Base-by-base conservation (phyloP, 805 yeast genomes). In the Metschnikowia amazonensis region DNA sequence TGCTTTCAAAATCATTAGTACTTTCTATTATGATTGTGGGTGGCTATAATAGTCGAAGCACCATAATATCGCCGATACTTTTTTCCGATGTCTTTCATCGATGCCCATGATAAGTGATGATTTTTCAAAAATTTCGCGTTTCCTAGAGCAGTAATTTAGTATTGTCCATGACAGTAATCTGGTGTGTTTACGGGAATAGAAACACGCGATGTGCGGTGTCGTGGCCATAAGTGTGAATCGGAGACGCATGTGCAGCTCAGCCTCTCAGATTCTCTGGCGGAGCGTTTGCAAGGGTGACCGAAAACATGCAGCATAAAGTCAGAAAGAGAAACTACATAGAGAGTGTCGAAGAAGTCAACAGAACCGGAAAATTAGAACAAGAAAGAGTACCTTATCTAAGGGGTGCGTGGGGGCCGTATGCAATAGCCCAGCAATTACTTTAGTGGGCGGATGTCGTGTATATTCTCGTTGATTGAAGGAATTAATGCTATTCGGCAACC, bases 401-500 rank as follows among this genome's bases (percentile, higher is more conserved):
- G 18, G n/a, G 29, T 14, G 29, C 29, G 38, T 23, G 29, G 20
- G 18, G 29, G 28, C 14, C 20, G 7, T 9, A 35, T 35, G 37
- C 37, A n/a, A 9, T 5, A 14, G 18, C 29, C 14, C 29, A 24
- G 29, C 38, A 35, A 14, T 35, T 23, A 14, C 38, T 29, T 10
- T 23, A 6, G 29, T 5, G 20, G 38, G 25, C 25, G 21, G 16
- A 13, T 20, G 41, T 37, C 33, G 41, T 37, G 41, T 37, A 29
- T 37, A 18, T 20, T 23, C 14, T 14, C 10, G 29, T 20, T 14
- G 38, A 35, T 35, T 35, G 38, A 29, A 33, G 33, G 18, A 32
- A 31, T 20, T 24, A 40, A 40, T 41, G 32, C 44, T n/a, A 25
- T 34, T 41, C 44, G 37, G 44, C 38, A 41, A 31, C 43, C 35